A percentile compares a stretch with the other conserved stretches of the same genome.
phyloP scores from a whole-genome alignment of 2,329 filamentous ascomycete genomes.

The Aspergillus sp. region DNA sequence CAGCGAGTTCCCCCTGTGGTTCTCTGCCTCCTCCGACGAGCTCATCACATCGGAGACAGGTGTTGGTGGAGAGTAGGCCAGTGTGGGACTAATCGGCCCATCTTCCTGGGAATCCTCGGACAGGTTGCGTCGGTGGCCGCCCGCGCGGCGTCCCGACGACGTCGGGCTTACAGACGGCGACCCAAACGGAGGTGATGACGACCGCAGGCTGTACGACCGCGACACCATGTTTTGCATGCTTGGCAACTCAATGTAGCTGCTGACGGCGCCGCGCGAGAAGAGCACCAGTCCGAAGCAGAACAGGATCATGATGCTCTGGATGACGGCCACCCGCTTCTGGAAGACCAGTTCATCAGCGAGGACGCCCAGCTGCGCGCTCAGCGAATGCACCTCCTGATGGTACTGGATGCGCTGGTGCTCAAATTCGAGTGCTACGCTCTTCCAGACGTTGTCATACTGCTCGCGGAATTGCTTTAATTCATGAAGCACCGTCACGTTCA shows the following conservation, averaged over 20 bases:
- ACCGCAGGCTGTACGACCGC: conserved; percentile 47
- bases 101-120: conserved; percentile 39
- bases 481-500: conserved; percentile 84
- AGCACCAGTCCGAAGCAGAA: conserved; percentile 85
- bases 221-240: conserved; percentile 51
- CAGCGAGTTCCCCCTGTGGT: conserved; percentile 21
- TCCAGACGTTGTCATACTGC: conserved; percentile 96
- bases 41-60: conserved; percentile 36
- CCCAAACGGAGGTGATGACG: conserved; percentile 38
- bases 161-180: conserved; percentile 41
- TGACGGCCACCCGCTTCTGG: conserved; percentile 87
- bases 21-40: conserved; percentile 20
- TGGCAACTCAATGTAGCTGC: conserved; percentile 49
- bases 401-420: conserved; percentile 85
- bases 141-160: conserved; percentile 32
- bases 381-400: conserved; percentile 77
- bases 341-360: conserved; percentile 88
- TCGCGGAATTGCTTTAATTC: conserved; percentile 77
- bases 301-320: conserved; percentile 84
- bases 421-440: conserved; percentile 88
- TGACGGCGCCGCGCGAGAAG: conserved; percentile 58
- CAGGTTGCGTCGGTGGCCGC: conserved; percentile 32
- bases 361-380: conserved; percentile 77
- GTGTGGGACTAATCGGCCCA: conserved; percentile 31
- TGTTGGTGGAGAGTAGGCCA: conserved; percentile 44